These are phyloP conservation scores for Penicillium paradoxum DNA, from an alignment of 495 filamentous ascomycete species.

Conservation along the genomic window DNA sequence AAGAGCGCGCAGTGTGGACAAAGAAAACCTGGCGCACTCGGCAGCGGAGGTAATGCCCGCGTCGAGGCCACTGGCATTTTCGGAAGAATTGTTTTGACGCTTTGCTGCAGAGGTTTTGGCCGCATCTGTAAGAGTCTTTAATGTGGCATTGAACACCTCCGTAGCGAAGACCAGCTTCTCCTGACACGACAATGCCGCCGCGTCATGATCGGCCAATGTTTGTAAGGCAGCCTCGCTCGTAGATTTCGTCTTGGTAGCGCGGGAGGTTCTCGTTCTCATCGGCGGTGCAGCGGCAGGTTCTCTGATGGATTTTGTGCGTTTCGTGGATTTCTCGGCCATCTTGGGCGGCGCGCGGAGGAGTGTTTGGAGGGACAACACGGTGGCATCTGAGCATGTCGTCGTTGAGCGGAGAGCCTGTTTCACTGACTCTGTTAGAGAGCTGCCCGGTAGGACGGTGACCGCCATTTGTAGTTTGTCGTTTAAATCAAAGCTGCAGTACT, in stretches of 20 bases:
- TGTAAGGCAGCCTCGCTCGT: constrained; percentile 23
- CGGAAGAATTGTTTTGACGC: constrained; percentile 31
- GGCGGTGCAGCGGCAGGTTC: constrained; percentile 11
- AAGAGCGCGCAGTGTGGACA: constrained; percentile 61
- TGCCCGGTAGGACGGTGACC: constrained; percentile 32
- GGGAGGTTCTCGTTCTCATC: constrained; percentile 32
- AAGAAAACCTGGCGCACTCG: constrained; percentile 71
- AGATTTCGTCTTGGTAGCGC: constrained; percentile 32
- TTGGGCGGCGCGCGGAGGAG: constrained; percentile 36
- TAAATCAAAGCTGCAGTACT: constrained; percentile 8
- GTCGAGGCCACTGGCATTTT: constrained; percentile 26
- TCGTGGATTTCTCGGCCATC: constrained; percentile 22
- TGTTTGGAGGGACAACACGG: constrained; percentile 42
- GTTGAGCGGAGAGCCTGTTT: constrained; percentile 46
- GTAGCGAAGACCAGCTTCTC: constrained; percentile 72
- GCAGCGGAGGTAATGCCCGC: constrained; percentile 43
- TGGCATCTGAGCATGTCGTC: constrained; percentile 44
- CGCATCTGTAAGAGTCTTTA: constrained; percentile 71
- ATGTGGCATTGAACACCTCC: constrained; percentile 69
- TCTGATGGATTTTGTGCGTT: constrained; percentile 24
- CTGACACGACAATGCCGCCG: constrained; percentile 44
- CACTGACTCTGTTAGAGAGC: constrained; percentile 39
- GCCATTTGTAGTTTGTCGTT: constrained; percentile 26
- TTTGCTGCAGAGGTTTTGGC: constrained; percentile 44
- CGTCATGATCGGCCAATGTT: constrained; percentile 31